Evolutionary conservation across 2,329 filamentous ascomycete genomes (phyloP).

Genomic region (Trichoderma koningii): DNA sequence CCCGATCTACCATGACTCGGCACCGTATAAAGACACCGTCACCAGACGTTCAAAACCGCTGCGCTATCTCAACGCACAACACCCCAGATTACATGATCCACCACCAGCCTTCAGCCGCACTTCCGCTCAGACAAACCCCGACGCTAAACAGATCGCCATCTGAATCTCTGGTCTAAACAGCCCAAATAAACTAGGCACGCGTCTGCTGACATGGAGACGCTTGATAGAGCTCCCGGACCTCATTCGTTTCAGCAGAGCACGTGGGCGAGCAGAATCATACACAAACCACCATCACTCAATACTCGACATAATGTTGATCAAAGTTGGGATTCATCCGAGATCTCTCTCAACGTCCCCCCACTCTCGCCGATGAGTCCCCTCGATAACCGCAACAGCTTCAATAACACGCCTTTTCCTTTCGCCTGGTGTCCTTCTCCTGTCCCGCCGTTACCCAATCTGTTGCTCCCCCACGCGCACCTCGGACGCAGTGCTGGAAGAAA

Average conservation of each 20-base stretch:
- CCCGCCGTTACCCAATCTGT: slow-evolving; percentile 20
- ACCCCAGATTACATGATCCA: slow-evolving; percentile 10
- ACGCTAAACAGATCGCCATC: slow-evolving; percentile 23
- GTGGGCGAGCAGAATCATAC: not conserved
- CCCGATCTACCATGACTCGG: no score
- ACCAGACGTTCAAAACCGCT: no score
- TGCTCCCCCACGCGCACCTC: slow-evolving; percentile 9
- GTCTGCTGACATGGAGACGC: slow-evolving; percentile 4
- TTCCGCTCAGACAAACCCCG: not conserved
- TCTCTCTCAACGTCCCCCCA: not conserved
- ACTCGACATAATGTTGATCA: slow-evolving; percentile 3
- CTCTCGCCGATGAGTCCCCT: not conserved
- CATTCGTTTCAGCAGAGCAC: not conserved
- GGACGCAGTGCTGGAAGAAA: slow-evolving; percentile 1
- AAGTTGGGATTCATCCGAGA: not conserved
- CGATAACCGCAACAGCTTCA: not conserved
- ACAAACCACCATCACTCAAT: not conserved
- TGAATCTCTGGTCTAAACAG: slow-evolving; percentile 2
- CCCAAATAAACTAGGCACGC: not conserved
- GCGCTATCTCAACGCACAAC: not conserved
- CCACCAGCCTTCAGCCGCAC: slow-evolving; percentile 3
- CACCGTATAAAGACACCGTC: no score
- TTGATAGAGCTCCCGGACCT: not conserved
- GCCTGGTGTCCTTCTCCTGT: not conserved
- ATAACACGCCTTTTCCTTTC: not conserved